These are phyloP conservation scores for Paxillus rubicundulus DNA, from an alignment of 768 basidiomycete species.

Conservation along the genomic window DNA sequence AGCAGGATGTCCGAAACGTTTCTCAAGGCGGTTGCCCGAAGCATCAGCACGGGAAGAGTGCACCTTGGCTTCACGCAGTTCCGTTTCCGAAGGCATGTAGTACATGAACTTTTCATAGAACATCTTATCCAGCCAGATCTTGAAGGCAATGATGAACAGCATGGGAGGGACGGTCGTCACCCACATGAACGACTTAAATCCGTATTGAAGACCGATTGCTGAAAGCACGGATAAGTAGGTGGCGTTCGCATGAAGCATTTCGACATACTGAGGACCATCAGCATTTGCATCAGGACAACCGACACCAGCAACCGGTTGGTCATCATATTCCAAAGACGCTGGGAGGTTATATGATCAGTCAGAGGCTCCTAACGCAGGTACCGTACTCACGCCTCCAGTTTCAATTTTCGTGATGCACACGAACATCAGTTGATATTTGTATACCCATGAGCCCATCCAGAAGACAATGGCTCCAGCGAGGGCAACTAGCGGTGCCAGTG, in stretches of 20 bases:
- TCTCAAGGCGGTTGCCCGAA: conserved; percentile 72
- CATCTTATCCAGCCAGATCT: conserved; percentile 71
- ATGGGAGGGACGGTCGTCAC: conserved; percentile 83
- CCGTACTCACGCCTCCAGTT: conserved; percentile 77
- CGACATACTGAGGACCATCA: conserved; percentile 82
- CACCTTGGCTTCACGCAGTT: conserved; percentile 70
- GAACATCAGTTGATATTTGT: conserved; percentile 98
- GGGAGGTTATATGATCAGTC: conserved; percentile 6
- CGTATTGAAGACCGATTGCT: conserved; percentile 86
- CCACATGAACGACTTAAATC: conserved; percentile 75
- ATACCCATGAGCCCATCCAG: conserved; percentile 83
- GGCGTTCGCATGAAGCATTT: background rate
- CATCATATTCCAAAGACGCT: conserved; percentile 94
- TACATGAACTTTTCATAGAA: conserved; percentile 72
- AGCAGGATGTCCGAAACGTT: conserved; percentile 94
- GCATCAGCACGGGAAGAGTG: conserved; percentile 77
- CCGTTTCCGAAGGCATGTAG: conserved; percentile 80
- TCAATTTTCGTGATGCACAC: conserved; percentile 87
- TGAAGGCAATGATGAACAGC: conserved; percentile 76
- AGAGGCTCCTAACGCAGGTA: background rate
- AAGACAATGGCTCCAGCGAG: conserved; percentile 82
- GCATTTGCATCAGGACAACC: conserved; percentile 80
- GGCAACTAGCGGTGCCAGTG: conserved; percentile 86
- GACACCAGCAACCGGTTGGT: conserved; percentile 83
- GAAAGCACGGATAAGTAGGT: background rate